A percentile compares a stretch with the other conserved stretches of the same genome.
Evolutionary conservation across 2,329 filamentous ascomycete genomes (phyloP).

Genomic region (Madurella fahalii): DNA sequence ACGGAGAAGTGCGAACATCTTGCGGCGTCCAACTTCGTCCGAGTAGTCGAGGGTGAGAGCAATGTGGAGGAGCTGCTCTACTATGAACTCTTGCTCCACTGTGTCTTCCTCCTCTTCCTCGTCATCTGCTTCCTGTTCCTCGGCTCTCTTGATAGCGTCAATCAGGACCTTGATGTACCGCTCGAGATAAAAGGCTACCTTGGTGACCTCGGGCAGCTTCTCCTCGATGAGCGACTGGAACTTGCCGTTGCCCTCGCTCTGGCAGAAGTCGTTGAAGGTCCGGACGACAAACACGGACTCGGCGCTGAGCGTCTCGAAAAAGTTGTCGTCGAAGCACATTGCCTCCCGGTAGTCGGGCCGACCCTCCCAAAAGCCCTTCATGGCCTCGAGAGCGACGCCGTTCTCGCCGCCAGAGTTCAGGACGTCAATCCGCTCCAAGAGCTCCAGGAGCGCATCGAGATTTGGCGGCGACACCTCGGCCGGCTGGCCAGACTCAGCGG

Average conservation of each 20-base stretch:
- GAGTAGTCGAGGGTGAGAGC: conserved; percentile 90
- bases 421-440: conserved; percentile 90
- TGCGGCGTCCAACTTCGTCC: conserved; percentile 91
- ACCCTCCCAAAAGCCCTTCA: conserved; percentile 95
- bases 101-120: conserved; percentile 75
- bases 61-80: conserved; percentile 92
- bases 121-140: conserved; percentile 54
- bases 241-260: conserved; percentile 66
- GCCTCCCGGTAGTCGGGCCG: conserved; percentile 76
- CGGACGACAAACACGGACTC: conserved; percentile 87
- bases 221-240: conserved; percentile 77
- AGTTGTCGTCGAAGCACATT: conserved; percentile 66
- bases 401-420: conserved; percentile 85
- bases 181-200: conserved; percentile 81
- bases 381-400: conserved; percentile 87
- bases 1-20: conserved; percentile 90
- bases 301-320: conserved; percentile 76
- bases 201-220: conserved; percentile 92
- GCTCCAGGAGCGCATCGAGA: conserved; percentile 79
- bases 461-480: conserved; percentile 59
- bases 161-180: conserved; percentile 69
- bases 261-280: conserved; percentile 92
- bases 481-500: conserved; percentile 54
- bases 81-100: conserved; percentile 88
- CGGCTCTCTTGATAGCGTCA: conserved; percentile 56